These are phyloP conservation scores for Lichenothelia convexa DNA, from an alignment of 495 filamentous ascomycete species.

Conservation along the genomic window DNA sequence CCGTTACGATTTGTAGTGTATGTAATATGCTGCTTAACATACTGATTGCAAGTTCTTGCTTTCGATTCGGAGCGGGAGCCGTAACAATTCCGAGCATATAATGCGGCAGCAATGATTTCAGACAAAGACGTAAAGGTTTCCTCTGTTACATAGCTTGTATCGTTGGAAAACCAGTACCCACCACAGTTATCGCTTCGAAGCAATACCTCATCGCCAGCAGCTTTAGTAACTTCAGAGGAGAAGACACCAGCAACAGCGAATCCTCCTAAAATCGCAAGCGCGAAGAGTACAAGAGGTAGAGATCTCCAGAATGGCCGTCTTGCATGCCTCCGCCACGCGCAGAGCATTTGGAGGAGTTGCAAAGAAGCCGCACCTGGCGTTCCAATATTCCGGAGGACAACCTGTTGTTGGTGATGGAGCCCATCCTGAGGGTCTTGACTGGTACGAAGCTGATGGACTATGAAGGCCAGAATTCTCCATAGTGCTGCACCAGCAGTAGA, in stretches of 20 bases:
- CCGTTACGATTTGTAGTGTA: too few species aligned
- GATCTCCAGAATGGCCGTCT: slow-evolving; percentile 3
- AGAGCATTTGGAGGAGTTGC: slow-evolving; percentile 1
- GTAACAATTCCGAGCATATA: too few species aligned
- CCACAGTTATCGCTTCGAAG: too few species aligned
- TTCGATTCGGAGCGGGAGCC: too few species aligned
- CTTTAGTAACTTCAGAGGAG: slow-evolving; percentile 8
- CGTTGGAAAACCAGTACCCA: too few species aligned
- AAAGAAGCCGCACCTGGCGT: slow-evolving; percentile 6
- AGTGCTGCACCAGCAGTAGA: slow-evolving; percentile 7
- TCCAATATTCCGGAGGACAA: slow-evolving; percentile 8
- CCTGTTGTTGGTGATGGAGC: slow-evolving; percentile 12
- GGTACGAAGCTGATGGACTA: slow-evolving; percentile 9
- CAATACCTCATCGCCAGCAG: too few species aligned
- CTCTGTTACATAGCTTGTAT: too few species aligned
- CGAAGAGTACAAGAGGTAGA: slow-evolving; percentile 4
- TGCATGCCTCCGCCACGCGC: slow-evolving; percentile 4
- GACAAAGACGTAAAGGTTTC: too few species aligned
- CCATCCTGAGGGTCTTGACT: slow-evolving; percentile 6
- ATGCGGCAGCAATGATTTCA: too few species aligned
- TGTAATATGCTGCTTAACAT: too few species aligned
- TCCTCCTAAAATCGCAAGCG: slow-evolving; percentile 5
- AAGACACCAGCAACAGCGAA: slow-evolving; percentile 8
- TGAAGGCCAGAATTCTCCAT: slow-evolving; percentile 11
- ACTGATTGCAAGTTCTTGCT: too few species aligned